Conservation (phyloP, 208 protist species). For the Leishmania gerbilli region DNA sequence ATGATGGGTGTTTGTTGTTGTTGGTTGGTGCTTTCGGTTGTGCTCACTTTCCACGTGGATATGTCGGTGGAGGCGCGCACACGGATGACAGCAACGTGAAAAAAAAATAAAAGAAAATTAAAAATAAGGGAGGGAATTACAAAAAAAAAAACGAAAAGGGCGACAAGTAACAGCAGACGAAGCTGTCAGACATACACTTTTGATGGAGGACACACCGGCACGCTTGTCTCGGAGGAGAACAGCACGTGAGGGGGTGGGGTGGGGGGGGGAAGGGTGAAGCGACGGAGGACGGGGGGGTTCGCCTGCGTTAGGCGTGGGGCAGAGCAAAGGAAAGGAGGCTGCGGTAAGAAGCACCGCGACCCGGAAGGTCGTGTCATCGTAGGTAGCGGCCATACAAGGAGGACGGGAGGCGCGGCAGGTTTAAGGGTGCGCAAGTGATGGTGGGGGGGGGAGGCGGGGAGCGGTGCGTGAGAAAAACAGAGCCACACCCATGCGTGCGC, state of each 20-base stretch:
- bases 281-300: neutral
- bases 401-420: neutral
- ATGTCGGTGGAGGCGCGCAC: too few species aligned
- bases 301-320: neutral
- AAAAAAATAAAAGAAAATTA: neutral
- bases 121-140: neutral
- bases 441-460: too few species aligned
- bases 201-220: too few species aligned
- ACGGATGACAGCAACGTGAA: too few species aligned
- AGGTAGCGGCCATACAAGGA: neutral
- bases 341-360: neutral
- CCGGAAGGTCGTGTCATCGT: neutral
- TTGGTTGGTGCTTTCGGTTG: neutral
- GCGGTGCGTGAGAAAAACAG: neutral
- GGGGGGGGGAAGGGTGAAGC: neutral
- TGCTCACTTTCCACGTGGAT: neutral
- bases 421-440: neutral
- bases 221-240: neutral
- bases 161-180: neutral
- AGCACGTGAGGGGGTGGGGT: neutral
- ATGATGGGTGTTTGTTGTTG: neutral
- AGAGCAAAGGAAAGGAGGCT: neutral
- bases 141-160: neutral
- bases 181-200: neutral
- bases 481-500: neutral